Conservation (phyloP, 306 rosid genomes). For the Inga leiocalycina region DNA sequence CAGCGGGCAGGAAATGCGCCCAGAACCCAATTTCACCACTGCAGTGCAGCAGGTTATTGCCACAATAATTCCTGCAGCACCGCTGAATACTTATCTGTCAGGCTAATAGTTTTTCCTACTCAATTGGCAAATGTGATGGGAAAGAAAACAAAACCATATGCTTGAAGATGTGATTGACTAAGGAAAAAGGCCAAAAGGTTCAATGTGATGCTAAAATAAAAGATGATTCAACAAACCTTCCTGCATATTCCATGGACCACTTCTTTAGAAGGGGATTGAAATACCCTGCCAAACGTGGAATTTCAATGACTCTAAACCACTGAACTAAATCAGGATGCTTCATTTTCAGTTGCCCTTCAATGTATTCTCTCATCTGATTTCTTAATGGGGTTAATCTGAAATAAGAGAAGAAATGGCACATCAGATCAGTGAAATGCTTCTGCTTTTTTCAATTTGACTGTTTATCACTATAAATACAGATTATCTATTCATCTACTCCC, state of each 20-base stretch:
- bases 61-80: conserved; percentile 75
- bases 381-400: conserved; percentile 61
- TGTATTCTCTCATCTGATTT: conserved; percentile 43
- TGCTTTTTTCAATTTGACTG: conserved; percentile 13
- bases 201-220: conserved; percentile 30
- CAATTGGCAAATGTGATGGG: conserved; percentile 13
- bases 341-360: conserved; percentile 48
- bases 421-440: conserved; percentile 25
- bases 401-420: conserved; percentile 33
- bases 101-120: conserved; percentile 33
- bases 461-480: neutral
- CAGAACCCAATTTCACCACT: conserved; percentile 56
- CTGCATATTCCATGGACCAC: conserved; percentile 78
- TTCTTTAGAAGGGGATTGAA: conserved; percentile 64
- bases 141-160: conserved; percentile 15
- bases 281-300: conserved; percentile 51
- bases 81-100: conserved; percentile 63
- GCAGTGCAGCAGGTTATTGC: conserved; percentile 74
- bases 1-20: conserved; percentile 33
- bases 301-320: conserved; percentile 63
- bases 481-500: neutral
- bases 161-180: conserved; percentile 18
- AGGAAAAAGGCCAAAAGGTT: conserved; percentile 3
- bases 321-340: conserved; percentile 53
- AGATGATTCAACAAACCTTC: conserved; percentile 63